Evolutionary conservation across 306 rosid genomes (phyloP).

Genomic region (Canavalia ensiformis): DNA sequence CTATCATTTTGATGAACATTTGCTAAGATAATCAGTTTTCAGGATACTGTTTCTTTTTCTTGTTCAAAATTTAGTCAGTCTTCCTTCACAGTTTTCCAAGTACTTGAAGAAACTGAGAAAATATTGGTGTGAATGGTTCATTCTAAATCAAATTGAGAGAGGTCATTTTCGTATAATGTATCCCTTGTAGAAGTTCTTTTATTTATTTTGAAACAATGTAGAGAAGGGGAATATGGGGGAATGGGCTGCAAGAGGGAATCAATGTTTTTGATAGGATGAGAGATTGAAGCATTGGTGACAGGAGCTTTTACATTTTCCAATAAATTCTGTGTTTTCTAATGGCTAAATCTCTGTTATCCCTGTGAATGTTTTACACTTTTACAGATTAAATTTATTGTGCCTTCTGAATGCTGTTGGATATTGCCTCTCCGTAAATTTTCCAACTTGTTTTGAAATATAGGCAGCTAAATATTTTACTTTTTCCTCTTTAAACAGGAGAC

Average conservation of each 20-base stretch:
- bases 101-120: not conserved
- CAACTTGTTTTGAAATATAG: constrained; percentile 28
- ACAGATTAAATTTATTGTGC: constrained; percentile 13
- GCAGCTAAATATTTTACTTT: constrained; percentile 31
- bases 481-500: constrained; percentile 72
- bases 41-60: not conserved
- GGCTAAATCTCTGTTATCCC: constrained; percentile 28
- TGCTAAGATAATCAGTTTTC: constrained; percentile 16
- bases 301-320: constrained; percentile 13
- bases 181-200: not conserved
- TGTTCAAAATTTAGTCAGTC: not conserved
- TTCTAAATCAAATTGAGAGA: not conserved
- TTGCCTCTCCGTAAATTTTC: constrained; percentile 22
- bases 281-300: not conserved
- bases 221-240: not conserved
- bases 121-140: not conserved
- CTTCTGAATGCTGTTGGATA: constrained; percentile 27
- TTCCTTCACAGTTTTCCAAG: not conserved
- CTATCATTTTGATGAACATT: constrained; percentile 1
- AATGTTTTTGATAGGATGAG: not conserved
- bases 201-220: not conserved
- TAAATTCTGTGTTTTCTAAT: not conserved
- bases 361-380: not conserved
- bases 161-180: not conserved
- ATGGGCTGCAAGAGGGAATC: not conserved